Conservation (phyloP, 2,329 filamentous ascomycete genomes). For the Fonsecaea monophora region DNA sequence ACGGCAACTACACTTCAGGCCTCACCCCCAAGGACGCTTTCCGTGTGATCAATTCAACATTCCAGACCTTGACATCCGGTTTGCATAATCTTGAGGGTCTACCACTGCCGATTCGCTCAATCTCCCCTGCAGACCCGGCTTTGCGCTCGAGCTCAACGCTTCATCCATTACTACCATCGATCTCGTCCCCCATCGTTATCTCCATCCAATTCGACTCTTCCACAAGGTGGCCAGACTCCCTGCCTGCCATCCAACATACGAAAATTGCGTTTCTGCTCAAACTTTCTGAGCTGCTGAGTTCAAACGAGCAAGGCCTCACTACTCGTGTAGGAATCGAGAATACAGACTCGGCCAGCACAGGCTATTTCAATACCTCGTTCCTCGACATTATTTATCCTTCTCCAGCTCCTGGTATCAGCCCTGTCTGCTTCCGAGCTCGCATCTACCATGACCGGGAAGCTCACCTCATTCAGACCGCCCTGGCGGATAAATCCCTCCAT, state of each 20-base stretch:
- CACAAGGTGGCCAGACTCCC: conserved; percentile 88
- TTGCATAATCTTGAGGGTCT: conserved; percentile 80
- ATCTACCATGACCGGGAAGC: conserved; percentile 90
- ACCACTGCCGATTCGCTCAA: conserved; percentile 82
- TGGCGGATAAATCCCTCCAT: conserved; percentile 74
- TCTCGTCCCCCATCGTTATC: conserved; percentile 69
- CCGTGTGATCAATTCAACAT: conserved; percentile 53
- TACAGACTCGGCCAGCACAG: conserved; percentile 46
- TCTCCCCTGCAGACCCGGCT: conserved; percentile 74
- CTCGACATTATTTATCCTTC: conserved; percentile 79
- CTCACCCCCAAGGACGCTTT: conserved; percentile 34
- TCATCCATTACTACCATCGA: conserved; percentile 41
- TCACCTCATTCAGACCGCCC: conserved; percentile 75
- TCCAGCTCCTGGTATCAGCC: conserved; percentile 43
- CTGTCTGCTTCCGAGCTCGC: conserved; percentile 79
- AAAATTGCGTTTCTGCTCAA: conserved; percentile 86
- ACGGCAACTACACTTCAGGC: conserved; percentile 7
- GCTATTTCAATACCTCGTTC: conserved; percentile 38
- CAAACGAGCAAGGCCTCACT: conserved; percentile 65
- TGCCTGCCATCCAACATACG: conserved; percentile 88
- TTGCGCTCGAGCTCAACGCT: conserved; percentile 71
- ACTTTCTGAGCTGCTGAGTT: conserved; percentile 74
- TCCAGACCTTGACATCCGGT: conserved; percentile 70
- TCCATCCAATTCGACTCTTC: conserved; percentile 93
- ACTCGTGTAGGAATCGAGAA: conserved; percentile 84